Percentiles rank a stretch among this genome's conserved stretches.
These are phyloP conservation scores for Trichoderma sp. DNA, from an alignment of 2,329 filamentous ascomycete genomes.

Conservation along the genomic window DNA sequence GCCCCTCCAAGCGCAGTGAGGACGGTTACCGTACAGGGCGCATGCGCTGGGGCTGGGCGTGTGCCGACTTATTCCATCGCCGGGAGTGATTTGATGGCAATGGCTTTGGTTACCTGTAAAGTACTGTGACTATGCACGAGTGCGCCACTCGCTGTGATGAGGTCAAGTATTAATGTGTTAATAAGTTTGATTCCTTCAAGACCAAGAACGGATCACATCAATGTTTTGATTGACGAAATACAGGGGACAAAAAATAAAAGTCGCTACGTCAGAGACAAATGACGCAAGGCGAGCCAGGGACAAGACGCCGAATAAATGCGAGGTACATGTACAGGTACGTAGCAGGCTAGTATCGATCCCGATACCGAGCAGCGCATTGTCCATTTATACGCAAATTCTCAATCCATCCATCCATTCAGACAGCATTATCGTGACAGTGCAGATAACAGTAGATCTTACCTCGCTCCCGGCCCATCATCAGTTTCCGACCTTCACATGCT, in stretches of 20 bases:
- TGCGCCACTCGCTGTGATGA: background rate
- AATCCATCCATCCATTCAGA: background rate
- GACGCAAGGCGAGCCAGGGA: constrained; percentile 13
- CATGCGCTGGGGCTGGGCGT: background rate
- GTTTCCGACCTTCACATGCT: background rate
- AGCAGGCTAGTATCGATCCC: background rate
- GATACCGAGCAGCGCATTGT: background rate
- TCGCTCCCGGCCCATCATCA: background rate
- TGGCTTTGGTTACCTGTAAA: background rate
- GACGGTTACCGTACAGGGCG: background rate
- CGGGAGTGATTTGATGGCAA: background rate
- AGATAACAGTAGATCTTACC: background rate
- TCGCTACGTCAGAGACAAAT: constrained; percentile 18
- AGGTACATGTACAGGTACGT: background rate
- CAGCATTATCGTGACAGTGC: background rate
- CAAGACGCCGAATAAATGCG: background rate
- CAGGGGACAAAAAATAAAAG: background rate
- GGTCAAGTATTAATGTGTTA: background rate
- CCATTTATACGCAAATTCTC: background rate
- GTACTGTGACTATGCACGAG: background rate
- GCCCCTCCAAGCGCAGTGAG: background rate
- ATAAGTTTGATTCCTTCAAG: background rate
- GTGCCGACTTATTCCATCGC: background rate
- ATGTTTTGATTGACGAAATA: background rate
- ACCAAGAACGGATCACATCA: background rate